These are phyloP conservation scores for Xylaria cubensis DNA, from an alignment of 495 filamentous ascomycete species.

Conservation along the genomic window DNA sequence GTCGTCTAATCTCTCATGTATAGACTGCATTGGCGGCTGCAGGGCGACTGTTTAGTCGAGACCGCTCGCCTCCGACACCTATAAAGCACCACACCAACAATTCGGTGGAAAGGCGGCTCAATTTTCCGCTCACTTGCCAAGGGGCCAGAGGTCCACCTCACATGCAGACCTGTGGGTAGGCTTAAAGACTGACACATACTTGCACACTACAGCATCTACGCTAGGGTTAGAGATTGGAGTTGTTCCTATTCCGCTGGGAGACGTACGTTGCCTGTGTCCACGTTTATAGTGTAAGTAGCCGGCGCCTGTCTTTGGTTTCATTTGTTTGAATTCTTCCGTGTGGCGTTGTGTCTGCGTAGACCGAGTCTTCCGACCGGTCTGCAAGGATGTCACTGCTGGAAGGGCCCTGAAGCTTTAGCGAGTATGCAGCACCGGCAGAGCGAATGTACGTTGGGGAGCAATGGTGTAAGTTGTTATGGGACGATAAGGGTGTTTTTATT, in stretches of 20 bases:
- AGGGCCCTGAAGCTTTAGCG: conserved; percentile 20
- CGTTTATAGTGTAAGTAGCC: background rate
- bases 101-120: conserved; percentile 22
- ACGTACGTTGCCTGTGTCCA: background rate
- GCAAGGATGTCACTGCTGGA: conserved; percentile 19
- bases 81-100: conserved; percentile 8
- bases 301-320: conserved; percentile 16
- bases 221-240: background rate
- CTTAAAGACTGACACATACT: background rate
- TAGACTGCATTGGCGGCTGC: conserved; percentile 20
- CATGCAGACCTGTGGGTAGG: conserved; percentile 1
- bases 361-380: conserved; percentile 18
- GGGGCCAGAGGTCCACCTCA: conserved; percentile 1
- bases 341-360: conserved; percentile 3
- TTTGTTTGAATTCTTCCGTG: conserved; percentile 24
- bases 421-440: conserved; percentile 23
- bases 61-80: conserved; percentile 8
- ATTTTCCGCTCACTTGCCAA: conserved; percentile 17
- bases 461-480: conserved; percentile 3
- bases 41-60: conserved; percentile 19
- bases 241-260: background rate
- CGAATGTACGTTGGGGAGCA: conserved; percentile 9
- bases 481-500: conserved; percentile 10
- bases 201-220: background rate
- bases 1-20: conserved; percentile 6